A percentile compares a stretch with the other conserved stretches of the same genome.
Evolutionary conservation across 768 basidiomycete genomes (phyloP).

Genomic region (Boletales sp.): DNA sequence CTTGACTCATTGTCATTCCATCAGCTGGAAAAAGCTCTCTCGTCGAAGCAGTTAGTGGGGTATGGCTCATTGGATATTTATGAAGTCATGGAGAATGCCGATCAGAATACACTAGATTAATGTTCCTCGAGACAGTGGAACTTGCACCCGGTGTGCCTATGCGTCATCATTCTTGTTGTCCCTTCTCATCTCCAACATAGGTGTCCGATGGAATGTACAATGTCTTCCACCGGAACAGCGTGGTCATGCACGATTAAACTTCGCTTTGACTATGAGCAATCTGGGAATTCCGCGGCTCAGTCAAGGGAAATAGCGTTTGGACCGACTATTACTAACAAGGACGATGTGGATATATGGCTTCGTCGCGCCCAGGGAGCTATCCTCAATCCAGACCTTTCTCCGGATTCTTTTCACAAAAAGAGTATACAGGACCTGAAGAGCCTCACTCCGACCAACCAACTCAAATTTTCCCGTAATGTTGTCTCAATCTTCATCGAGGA

Average conservation of each 20-base stretch:
- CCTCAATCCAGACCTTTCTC: slow-evolving; percentile 26
- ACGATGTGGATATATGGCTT: slow-evolving; percentile 38
- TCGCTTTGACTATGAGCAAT: slow-evolving; percentile 26
- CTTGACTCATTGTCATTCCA: not conserved
- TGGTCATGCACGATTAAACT: slow-evolving; percentile 48
- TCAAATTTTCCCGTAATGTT: slow-evolving; percentile 48
- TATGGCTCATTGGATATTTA: slow-evolving; percentile 23
- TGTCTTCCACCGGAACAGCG: slow-evolving; percentile 35
- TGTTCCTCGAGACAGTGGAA: slow-evolving; percentile 60
- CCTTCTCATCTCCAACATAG: slow-evolving; percentile 20
- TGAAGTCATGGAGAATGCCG: not conserved
- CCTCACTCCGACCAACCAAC: slow-evolving; percentile 20
- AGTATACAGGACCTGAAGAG: slow-evolving; percentile 23
- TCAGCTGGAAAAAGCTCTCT: slow-evolving; percentile 59
- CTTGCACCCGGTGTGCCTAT: slow-evolving; percentile 48
- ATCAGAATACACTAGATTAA: slow-evolving; percentile 39
- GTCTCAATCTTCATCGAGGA: slow-evolving; percentile 47
- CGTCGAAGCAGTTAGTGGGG: slow-evolving; percentile 55
- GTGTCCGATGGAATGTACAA: slow-evolving; percentile 52
- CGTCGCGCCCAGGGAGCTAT: slow-evolving; percentile 47
- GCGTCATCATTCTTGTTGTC: not conserved
- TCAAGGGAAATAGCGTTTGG: slow-evolving; percentile 27
- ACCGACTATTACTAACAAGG: slow-evolving; percentile 25
- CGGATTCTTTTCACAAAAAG: slow-evolving; percentile 21
- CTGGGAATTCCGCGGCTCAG: slow-evolving; percentile 13